Percentiles rank a stretch among this genome's conserved stretches.
Conservation (phyloP, 225 moss, liverwort and hornwort genomes). For the Thuidium tamariscinum region DNA sequence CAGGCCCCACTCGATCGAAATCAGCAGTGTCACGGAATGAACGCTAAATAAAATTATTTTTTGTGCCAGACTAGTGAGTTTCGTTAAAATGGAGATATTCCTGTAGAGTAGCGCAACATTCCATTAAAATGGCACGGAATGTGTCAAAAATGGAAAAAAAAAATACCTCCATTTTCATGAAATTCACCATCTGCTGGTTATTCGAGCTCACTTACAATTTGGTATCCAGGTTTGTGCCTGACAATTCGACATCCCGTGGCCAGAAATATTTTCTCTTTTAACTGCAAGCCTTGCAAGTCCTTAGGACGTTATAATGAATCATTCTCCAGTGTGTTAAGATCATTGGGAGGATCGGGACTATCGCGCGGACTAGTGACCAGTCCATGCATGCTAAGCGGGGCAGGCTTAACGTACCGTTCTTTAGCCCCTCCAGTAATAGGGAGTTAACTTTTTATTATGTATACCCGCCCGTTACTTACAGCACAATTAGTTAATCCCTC, state of each 20-base stretch:
- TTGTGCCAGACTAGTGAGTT: too few relatives aligned
- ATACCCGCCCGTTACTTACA: not conserved
- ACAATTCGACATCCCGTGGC: not conserved
- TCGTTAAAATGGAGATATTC: too few relatives aligned
- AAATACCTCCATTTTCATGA: too few relatives aligned
- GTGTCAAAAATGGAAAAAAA: too few relatives aligned
- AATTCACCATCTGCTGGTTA: too few relatives aligned
- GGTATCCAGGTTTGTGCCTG: not conserved
- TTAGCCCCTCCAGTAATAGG: not conserved
- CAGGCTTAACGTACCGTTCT: not conserved
- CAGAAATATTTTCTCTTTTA: not conserved
- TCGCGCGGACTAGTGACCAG: not conserved
- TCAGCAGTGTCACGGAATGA: not conserved
- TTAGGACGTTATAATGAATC: not conserved
- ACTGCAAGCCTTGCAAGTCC: too few relatives aligned
- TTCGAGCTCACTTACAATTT: not conserved
- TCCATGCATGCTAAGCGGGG: not conserved
- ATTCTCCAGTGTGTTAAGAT: not conserved
- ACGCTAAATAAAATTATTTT: not conserved
- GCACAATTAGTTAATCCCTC: not conserved
- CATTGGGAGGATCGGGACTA: not conserved
- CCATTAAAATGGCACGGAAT: too few relatives aligned
- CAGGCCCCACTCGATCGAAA: not conserved
- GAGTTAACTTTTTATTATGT: not conserved
- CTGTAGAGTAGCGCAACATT: too few relatives aligned